Conservation (phyloP, 345 rosid genomes). For the Lepidium africanum region DNA sequence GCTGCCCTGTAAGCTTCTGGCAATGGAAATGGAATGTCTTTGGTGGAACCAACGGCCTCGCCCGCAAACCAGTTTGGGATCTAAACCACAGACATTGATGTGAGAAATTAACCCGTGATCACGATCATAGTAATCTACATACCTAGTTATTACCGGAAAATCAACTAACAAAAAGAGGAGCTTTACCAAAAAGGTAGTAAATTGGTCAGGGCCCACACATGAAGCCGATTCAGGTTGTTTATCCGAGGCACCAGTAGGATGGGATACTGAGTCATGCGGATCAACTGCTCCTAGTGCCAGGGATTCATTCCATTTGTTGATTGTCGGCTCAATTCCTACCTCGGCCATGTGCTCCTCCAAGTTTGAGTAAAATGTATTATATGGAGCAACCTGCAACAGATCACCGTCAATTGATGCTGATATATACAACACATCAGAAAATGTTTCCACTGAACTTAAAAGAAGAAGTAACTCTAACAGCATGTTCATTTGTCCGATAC, state of each 20-base stretch:
- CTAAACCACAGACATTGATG: conserved; percentile 35
- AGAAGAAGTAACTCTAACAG: not conserved
- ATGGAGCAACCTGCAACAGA: conserved; percentile 79
- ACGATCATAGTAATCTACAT: not conserved
- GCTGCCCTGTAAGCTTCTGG: conserved; percentile 64
- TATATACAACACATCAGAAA: not conserved
- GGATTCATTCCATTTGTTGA: conserved; percentile 90
- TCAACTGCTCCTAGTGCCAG: conserved; percentile 74
- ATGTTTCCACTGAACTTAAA: not conserved
- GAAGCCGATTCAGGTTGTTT: conserved; percentile 75
- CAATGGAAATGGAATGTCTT: conserved; percentile 79
- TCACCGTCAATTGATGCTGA: conserved; percentile 10
- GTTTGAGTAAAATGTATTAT: conserved; percentile 80
- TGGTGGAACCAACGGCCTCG: conserved; percentile 62
- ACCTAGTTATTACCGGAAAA: not conserved
- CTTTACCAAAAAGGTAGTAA: conserved; percentile 84
- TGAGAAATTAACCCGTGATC: not conserved
- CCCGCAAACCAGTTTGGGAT: conserved; percentile 87
- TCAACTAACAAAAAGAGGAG: not conserved
- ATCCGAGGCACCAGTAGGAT: conserved; percentile 91
- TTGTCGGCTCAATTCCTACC: conserved; percentile 64
- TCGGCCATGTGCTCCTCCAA: conserved; percentile 87
- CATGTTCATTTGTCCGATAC: not conserved
- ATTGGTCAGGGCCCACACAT: conserved; percentile 72
- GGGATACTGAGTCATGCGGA: conserved; percentile 85